A percentile compares a stretch with the other conserved stretches of the same genome.
phyloP scores from a whole-genome alignment of 2,329 filamentous ascomycete genomes.

The Rosellinia necatrix region DNA sequence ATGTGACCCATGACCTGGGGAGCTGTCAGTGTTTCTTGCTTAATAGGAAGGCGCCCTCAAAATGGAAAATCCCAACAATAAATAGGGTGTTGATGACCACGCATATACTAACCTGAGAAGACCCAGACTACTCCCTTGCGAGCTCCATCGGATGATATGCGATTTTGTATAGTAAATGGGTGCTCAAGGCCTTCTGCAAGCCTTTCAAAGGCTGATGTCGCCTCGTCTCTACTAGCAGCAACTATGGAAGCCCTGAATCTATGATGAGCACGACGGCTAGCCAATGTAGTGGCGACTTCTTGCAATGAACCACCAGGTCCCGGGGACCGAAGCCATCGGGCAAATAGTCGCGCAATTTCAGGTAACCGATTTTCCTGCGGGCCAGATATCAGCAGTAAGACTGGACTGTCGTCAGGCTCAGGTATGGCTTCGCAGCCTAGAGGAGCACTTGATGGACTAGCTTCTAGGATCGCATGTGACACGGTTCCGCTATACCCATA shows the following conservation, averaged over 20 bases:
- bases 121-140: conserved; percentile 1
- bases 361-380: neutral
- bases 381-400: neutral
- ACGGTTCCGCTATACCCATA: conserved; percentile 10
- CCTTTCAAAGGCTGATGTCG: neutral
- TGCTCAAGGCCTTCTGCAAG: neutral
- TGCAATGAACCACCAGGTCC: neutral
- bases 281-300: conserved; percentile 6
- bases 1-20: neutral
- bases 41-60: no score
- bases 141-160: neutral
- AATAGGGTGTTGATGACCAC: no score
- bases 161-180: no score
- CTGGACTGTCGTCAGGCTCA: neutral
- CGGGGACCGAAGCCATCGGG: neutral
- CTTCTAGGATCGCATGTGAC: conserved; percentile 3
- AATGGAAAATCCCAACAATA: no score
- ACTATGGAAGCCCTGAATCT: conserved; percentile 17
- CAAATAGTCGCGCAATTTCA: neutral
- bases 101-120: neutral
- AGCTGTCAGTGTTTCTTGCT: no score
- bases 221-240: conserved; percentile 5
- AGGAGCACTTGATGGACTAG: neutral
- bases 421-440: neutral
- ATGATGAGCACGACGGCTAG: conserved; percentile 16